phyloP scores from a whole-genome alignment of 1,284 basidiomycete genomes.

The Leccinum griseonigrum region DNA sequence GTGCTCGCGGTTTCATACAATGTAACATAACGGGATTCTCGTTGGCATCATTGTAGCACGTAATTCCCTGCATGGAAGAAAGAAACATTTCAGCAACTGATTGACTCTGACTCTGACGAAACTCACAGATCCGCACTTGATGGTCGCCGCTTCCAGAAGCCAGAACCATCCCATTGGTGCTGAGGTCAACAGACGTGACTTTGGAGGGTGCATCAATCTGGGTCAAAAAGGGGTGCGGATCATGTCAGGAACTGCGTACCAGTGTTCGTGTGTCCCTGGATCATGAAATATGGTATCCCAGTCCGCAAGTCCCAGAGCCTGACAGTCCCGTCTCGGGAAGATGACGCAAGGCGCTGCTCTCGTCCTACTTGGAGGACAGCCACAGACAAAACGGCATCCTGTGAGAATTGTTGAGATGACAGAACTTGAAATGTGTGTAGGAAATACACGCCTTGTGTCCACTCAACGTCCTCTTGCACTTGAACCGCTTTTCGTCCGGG shows the following conservation, averaged over 20 bases:
- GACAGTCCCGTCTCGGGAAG: slow-evolving; percentile 34
- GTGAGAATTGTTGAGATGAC: neutral
- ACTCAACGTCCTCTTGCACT: slow-evolving; percentile 29
- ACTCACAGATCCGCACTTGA: slow-evolving; percentile 72
- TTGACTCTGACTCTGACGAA: slow-evolving; percentile 16
- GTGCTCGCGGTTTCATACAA: slow-evolving; percentile 3
- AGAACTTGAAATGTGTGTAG: neutral
- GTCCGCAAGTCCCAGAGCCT: slow-evolving; percentile 32
- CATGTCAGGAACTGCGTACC: slow-evolving; percentile 27
- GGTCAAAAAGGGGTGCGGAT: slow-evolving; percentile 20
- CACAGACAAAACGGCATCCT: slow-evolving; percentile 32
- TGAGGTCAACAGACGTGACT: slow-evolving; percentile 89
- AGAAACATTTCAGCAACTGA: slow-evolving; percentile 18
- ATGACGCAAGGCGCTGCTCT: slow-evolving; percentile 34
- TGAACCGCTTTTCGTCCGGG: slow-evolving; percentile 23
- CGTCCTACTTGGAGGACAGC: slow-evolving; percentile 35
- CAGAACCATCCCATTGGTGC: slow-evolving; percentile 68
- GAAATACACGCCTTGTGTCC: slow-evolving; percentile 26
- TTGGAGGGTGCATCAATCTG: neutral
- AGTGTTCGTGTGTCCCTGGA: slow-evolving; percentile 35
- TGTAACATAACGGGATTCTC: neutral
- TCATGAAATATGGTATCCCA: slow-evolving; percentile 35
- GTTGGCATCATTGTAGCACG: slow-evolving; percentile 22
- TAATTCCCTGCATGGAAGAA: slow-evolving; percentile 29
- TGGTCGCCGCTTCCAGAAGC: slow-evolving; percentile 91